A percentile compares a stretch with the other conserved stretches of the same genome.
phyloP scores from a whole-genome alignment of 2,329 filamentous ascomycete species.

The Aspergillus uvarum region DNA sequence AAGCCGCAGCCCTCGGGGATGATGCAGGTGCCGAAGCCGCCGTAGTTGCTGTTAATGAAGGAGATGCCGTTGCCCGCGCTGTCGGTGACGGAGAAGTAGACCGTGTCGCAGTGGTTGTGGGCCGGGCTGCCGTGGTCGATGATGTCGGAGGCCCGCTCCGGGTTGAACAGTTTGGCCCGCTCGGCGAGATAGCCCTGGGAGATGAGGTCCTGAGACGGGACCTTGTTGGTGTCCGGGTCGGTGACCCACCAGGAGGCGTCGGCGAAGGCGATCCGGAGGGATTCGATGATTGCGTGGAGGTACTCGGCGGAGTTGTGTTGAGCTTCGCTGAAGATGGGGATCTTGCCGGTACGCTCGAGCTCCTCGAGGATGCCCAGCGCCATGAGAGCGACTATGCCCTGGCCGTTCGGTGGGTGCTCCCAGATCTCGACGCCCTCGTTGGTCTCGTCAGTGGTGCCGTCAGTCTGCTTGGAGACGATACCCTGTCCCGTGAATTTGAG shows the following conservation, averaged over 20 bases:
- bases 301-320: constrained; percentile 82
- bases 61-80: constrained; percentile 81
- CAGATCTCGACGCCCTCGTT: constrained; percentile 70
- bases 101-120: constrained; percentile 82
- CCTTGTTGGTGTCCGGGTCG: constrained; percentile 70
- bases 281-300: constrained; percentile 84
- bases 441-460: constrained; percentile 44
- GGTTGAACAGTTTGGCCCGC: constrained; percentile 63
- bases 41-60: constrained; percentile 96
- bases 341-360: constrained; percentile 71
- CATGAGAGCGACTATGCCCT: constrained; percentile 93
- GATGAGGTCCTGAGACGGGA: constrained; percentile 70
- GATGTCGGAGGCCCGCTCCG: constrained; percentile 52
- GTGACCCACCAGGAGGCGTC: constrained; percentile 89
- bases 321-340: constrained; percentile 65
- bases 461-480: constrained; percentile 49
- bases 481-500: constrained; percentile 72
- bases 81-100: constrained; percentile 89
- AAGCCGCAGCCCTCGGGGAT: constrained; percentile 86
- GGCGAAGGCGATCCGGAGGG: constrained; percentile 83
- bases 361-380: constrained; percentile 88
- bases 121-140: constrained; percentile 78
- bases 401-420: constrained; percentile 96
- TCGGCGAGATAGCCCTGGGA: constrained; percentile 71
- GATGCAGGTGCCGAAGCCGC: constrained; percentile 79